phyloP scores from a whole-genome alignment of 768 basidiomycete genomes.

The Calocybe indica region DNA sequence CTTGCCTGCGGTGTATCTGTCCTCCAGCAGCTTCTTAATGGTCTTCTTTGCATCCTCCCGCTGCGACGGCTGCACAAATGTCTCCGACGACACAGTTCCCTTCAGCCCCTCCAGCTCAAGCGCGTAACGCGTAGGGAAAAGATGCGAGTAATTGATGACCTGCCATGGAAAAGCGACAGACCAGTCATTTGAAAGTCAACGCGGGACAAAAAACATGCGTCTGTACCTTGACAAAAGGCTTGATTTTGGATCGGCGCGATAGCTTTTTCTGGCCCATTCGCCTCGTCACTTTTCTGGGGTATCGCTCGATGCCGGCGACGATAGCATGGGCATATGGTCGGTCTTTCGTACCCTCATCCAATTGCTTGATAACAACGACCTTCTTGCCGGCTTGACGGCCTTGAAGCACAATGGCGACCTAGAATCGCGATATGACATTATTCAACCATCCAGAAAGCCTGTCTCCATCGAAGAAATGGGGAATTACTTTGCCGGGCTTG shows the following conservation, averaged over 20 bases:
- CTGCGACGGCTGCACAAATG: slow-evolving; percentile 97
- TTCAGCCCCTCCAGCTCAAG: slow-evolving; percentile 95
- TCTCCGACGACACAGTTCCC: slow-evolving; percentile 76
- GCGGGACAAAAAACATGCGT: not conserved
- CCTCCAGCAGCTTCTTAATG: slow-evolving; percentile 95
- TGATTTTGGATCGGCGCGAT: slow-evolving; percentile 89
- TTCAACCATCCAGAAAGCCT: too few relatives aligned
- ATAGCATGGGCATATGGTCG: slow-evolving; percentile 96
- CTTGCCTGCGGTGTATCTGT: slow-evolving; percentile 89
- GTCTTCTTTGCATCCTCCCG: slow-evolving; percentile 93
- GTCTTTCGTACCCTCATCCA: slow-evolving; percentile 96
- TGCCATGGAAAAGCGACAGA: slow-evolving; percentile 17
- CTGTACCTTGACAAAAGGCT: slow-evolving; percentile 98
- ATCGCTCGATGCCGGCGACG: slow-evolving; percentile 96
- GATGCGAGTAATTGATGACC: slow-evolving; percentile 97
- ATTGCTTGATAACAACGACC: slow-evolving; percentile 97
- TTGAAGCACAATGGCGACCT: slow-evolving; percentile 97
- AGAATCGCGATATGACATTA: slow-evolving; percentile 4
- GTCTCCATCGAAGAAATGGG: not conserved
- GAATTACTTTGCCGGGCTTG: slow-evolving; percentile 85
- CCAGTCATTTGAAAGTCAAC: not conserved
- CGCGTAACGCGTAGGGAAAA: slow-evolving; percentile 98
- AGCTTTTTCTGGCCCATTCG: slow-evolving; percentile 97
- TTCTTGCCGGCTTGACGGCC: slow-evolving; percentile 99
- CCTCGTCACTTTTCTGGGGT: slow-evolving; percentile 96